phyloP scores from a whole-genome alignment of 164 flowering plant genomes.

The Cinnamomum micranthum region DNA sequence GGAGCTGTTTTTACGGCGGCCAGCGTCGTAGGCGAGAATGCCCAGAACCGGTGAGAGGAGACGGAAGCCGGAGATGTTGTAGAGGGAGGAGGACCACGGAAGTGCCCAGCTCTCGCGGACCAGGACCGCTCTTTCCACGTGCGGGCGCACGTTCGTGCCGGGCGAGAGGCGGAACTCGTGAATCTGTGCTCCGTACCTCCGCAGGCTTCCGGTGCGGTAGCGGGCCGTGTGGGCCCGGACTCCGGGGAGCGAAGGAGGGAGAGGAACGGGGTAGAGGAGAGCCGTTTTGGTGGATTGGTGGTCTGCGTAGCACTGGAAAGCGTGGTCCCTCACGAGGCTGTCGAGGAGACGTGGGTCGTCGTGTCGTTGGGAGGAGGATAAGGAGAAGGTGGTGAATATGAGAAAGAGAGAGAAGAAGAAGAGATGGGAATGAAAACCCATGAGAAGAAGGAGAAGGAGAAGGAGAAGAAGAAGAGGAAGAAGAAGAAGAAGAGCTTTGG shows the following conservation, averaged over 20 bases:
- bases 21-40: constrained; percentile 63
- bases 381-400: constrained; percentile 10
- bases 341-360: constrained; percentile 42
- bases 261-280: constrained; percentile 27
- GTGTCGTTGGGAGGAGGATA: constrained; percentile 13
- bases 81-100: constrained; percentile 57
- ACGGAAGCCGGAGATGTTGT: constrained; percentile 54
- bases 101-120: constrained; percentile 65
- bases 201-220: constrained; percentile 79
- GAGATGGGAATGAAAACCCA: background rate
- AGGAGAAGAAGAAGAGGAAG: background rate
- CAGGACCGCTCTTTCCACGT: constrained; percentile 59
- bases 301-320: constrained; percentile 38
- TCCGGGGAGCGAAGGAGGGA: constrained; percentile 65
- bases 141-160: constrained; percentile 54
- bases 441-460: constrained; percentile 4
- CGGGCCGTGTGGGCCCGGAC: constrained; percentile 45
- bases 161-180: constrained; percentile 52
- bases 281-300: constrained; percentile 46
- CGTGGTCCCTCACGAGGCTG: constrained; percentile 59
- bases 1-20: constrained; percentile 13
- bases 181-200: constrained; percentile 61
- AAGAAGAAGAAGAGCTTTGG: background rate
- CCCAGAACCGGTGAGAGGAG: constrained; percentile 76
- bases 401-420: constrained; percentile 7